phyloP scores from a whole-genome alignment of 768 basidiomycete genomes.

The Candolleomyces aberdarensis region DNA sequence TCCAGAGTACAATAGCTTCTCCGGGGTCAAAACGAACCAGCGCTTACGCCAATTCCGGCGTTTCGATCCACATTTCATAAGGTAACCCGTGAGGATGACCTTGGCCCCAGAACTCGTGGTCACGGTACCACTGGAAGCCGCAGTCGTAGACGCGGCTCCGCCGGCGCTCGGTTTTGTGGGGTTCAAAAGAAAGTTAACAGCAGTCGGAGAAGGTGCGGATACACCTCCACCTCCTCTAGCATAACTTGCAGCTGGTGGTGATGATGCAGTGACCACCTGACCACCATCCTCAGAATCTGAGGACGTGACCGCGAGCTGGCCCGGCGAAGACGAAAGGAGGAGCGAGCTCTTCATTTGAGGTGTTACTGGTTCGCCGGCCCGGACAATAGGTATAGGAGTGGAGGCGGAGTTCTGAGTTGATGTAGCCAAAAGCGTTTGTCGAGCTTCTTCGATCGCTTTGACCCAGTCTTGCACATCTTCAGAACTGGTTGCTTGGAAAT shows the following conservation, averaged over 20 bases:
- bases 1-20: conserved; percentile 82
- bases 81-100: conserved; percentile 81
- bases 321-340: conserved; percentile 25
- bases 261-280: background rate
- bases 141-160: background rate
- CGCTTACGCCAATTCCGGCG: conserved; percentile 94
- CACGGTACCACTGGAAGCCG: background rate
- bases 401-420: conserved; percentile 57
- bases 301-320: conserved; percentile 57
- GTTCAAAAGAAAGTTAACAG: conserved; percentile 18
- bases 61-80: conserved; percentile 95
- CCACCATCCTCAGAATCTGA: conserved; percentile 74
- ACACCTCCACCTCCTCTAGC: conserved; percentile 5
- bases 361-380: conserved; percentile 6
- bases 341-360: conserved; percentile 12
- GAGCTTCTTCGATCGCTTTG: conserved; percentile 71
- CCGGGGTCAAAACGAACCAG: conserved; percentile 93
- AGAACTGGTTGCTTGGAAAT: conserved; percentile 74
- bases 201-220: conserved; percentile 10
- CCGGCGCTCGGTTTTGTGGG: conserved; percentile 20
- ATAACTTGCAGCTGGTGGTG: conserved; percentile 7
- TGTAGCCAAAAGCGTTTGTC: conserved; percentile 59
- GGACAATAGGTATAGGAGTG: conserved; percentile 41
- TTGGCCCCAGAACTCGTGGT: conserved; percentile 48
- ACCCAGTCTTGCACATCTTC: conserved; percentile 86